Conservation (phyloP, 1,284 basidiomycete species). For the Wallemia hederae region DNA sequence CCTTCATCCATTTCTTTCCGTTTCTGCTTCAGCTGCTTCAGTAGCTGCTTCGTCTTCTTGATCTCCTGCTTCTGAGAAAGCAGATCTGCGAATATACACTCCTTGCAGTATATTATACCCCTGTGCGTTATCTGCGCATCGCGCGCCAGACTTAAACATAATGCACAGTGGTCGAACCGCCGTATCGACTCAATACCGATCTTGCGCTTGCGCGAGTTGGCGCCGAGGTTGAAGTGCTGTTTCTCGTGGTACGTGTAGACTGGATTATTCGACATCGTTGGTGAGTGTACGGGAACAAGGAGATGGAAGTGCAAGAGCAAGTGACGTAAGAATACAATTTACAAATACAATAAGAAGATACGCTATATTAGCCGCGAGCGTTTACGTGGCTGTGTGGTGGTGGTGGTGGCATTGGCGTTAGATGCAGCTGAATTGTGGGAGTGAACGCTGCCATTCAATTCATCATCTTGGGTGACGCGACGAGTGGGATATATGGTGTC, state of each 20-base stretch:
- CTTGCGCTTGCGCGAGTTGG: not conserved
- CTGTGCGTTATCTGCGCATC: not conserved
- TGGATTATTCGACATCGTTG: not conserved
- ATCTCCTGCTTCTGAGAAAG: not conserved
- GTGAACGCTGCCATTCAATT: too few species aligned
- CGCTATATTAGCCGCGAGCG: not conserved
- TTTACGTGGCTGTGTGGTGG: too few species aligned
- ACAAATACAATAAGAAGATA: too few species aligned
- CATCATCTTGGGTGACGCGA: not conserved
- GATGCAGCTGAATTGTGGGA: too few species aligned
- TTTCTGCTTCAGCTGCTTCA: not conserved
- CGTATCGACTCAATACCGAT: not conserved
- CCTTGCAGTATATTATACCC: not conserved
- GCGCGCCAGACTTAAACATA: not conserved
- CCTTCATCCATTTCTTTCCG: not conserved
- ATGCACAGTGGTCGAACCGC: not conserved
- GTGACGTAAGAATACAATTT: not conserved
- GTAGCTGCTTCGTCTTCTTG: not conserved
- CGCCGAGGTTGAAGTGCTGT: not conserved
- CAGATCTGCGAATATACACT: not conserved
- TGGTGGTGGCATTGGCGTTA: too few species aligned
- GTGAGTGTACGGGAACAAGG: not conserved
- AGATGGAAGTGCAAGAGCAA: too few species aligned
- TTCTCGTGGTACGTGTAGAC: not conserved
- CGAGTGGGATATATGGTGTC: not conserved